phyloP scores from a whole-genome alignment of 495 filamentous ascomycete species.

The Aeminium ludgeri region DNA sequence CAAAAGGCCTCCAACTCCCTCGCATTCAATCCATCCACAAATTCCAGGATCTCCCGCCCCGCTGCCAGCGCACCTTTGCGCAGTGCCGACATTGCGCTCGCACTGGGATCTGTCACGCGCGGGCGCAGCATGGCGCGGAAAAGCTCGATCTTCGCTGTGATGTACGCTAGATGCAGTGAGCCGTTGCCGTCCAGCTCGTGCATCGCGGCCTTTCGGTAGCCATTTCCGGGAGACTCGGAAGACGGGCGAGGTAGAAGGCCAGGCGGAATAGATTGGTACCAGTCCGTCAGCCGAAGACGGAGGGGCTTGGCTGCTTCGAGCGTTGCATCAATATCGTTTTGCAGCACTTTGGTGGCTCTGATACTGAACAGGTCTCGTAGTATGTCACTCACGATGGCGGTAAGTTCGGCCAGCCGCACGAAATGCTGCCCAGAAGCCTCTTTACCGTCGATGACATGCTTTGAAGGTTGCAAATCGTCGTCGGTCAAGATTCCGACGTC shows the following conservation, averaged over 20 bases:
- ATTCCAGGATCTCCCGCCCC: slow-evolving; percentile 6
- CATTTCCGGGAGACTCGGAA: not conserved
- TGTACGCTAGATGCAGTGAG: slow-evolving; percentile 10
- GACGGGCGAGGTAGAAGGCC: slow-evolving; percentile 19
- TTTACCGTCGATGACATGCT: slow-evolving; percentile 34
- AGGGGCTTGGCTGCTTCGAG: slow-evolving; percentile 45
- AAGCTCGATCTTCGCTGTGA: slow-evolving; percentile 14
- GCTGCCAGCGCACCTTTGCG: slow-evolving; percentile 8
- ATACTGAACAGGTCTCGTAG: slow-evolving; percentile 45
- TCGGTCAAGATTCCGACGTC: slow-evolving; percentile 37
- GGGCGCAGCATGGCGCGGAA: slow-evolving; percentile 14
- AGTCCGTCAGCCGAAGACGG: slow-evolving; percentile 41
- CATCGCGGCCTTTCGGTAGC: not conserved
- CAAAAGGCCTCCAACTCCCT: slow-evolving; percentile 12
- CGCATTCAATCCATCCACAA: slow-evolving; percentile 9
- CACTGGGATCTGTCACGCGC: not conserved
- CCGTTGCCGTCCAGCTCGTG: slow-evolving; percentile 9
- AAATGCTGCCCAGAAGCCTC: slow-evolving; percentile 30
- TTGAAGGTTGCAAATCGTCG: slow-evolving; percentile 39
- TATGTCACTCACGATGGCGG: slow-evolving; percentile 43
- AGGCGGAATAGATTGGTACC: slow-evolving; percentile 38
- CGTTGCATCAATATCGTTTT: slow-evolving; percentile 29
- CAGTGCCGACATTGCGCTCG: slow-evolving; percentile 5
- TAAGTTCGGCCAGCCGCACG: slow-evolving; percentile 41
- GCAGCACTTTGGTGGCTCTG: slow-evolving; percentile 15